Conservation (phyloP, 306 rosid species). For the Prunus persica region DNA sequence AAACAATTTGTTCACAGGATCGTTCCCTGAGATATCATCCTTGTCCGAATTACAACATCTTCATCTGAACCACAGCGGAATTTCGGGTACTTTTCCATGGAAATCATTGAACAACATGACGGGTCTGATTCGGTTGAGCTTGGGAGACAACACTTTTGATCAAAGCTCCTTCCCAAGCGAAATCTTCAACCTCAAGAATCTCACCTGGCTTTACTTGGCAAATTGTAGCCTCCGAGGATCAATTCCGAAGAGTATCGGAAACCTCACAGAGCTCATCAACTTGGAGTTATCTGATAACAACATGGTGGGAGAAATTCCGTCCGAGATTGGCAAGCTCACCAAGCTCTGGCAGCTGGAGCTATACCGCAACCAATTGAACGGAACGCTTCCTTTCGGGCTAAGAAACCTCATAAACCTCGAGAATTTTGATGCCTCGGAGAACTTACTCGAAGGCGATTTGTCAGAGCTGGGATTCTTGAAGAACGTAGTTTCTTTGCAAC, state of each 20-base stretch:
- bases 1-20: constrained; percentile 52
- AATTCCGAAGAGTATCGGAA: constrained; percentile 66
- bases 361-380: constrained; percentile 52
- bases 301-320: constrained; percentile 62
- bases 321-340: constrained; percentile 56
- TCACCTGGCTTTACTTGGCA: constrained; percentile 59
- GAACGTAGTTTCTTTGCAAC: constrained; percentile 55
- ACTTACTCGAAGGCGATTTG: constrained; percentile 57
- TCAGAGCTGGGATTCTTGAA: constrained; percentile 43
- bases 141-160: constrained; percentile 71
- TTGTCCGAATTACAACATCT: constrained; percentile 45
- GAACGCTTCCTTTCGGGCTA: constrained; percentile 57
- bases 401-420: constrained; percentile 49
- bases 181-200: constrained; percentile 38
- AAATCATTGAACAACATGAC: constrained; percentile 46
- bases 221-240: constrained; percentile 61
- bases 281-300: constrained; percentile 58
- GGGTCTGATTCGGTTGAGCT: constrained; percentile 50
- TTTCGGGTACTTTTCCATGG: constrained; percentile 83
- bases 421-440: constrained; percentile 62
- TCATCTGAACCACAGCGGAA: constrained; percentile 50
- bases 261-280: constrained; percentile 49
- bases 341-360: constrained; percentile 77
- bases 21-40: constrained; percentile 60
- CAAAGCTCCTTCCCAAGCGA: constrained; percentile 50